Base-by-base conservation (phyloP, 2,329 filamentous ascomycete genomes). In the Neopestalotiopsis sp. region DNA sequence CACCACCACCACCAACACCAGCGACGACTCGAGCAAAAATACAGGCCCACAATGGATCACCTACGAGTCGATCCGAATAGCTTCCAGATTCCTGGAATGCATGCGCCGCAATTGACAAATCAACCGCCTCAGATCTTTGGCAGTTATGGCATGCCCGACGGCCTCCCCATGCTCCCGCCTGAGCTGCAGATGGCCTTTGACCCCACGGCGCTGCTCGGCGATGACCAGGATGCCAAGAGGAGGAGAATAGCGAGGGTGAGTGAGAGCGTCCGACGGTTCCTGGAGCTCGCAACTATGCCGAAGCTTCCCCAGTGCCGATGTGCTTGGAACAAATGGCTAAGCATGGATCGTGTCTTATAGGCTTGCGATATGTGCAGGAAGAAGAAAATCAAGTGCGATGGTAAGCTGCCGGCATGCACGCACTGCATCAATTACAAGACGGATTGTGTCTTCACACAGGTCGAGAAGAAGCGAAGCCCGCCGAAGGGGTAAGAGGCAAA, bases 391-490 rank as follows among this genome's bases (percentile, higher is more conserved):
- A 98, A 98, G 83, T 98, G 95, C 81, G 96, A 98, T 79, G 95
- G 96, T 74, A 97, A 97, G 83, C 90, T 97, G 82, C 95, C 96
- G 49, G 91, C 94, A 70, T 99, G 96, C 82, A 95, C 94, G 7
- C 96, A 98, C 82, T 99, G 95, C 81, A 92, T 92, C 80, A 98
- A 98, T 81, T 98, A 98, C 86, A 98, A 98, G 86, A 98, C 95
- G 5, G 94, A 97, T 76, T 99, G 95, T 80, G 89, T 97, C 74
- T 98, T 98, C 79, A 98, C 96, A 0, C 94, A 97, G 79, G 95
- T 98, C 49, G 96, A 99, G 84, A 99, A 99, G 90, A 99, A 99
- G 87, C 89, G 96, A 69, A 96, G 93, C 80, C 95, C 96, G 66
- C 96, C 95, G 1, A 99, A 98, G 86, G 95, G 96, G 94, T 97